Conservation (phyloP, 1,284 basidiomycete species). For the Tilletia indica region DNA sequence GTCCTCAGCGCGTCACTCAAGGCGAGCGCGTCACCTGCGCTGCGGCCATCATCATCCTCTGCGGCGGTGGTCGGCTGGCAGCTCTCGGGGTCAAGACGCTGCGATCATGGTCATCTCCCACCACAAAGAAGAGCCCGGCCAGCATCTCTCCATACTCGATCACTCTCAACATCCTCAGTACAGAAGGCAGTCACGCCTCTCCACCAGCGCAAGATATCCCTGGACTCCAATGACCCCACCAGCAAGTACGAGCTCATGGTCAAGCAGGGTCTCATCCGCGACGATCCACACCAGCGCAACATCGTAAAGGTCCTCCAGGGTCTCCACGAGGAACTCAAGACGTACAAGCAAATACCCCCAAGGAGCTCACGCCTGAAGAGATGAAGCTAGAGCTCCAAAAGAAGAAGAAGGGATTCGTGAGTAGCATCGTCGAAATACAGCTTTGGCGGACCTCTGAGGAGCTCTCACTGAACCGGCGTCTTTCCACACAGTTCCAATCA, state of each 20-base stretch:
- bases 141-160: not conserved
- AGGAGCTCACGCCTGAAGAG: not conserved
- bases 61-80: no score
- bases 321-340: constrained; percentile 71
- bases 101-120: no score
- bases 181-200: not conserved
- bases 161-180: not conserved
- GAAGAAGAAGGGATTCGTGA: constrained; percentile 13
- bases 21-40: no score
- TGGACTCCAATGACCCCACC: constrained; percentile 59
- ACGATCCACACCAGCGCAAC: constrained; percentile 78
- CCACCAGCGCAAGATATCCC: constrained; percentile 12
- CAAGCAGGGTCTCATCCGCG: constrained; percentile 67
- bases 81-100: no score
- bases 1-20: no score
- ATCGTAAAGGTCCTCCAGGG: constrained; percentile 80
- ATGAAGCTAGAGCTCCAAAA: not conserved
- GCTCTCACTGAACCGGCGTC: not conserved
- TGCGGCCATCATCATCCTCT: no score
- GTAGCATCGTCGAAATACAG: constrained; percentile 3
- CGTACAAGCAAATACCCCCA: constrained; percentile 60
- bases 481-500: constrained; percentile 18
- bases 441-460: constrained; percentile 16
- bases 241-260: constrained; percentile 75
- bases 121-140: not conserved